Evolutionary conservation across 2,329 filamentous ascomycete genomes (phyloP), one percentile per base, ranked within the genome.

Genomic region (Colletotrichum magnum): DNA sequence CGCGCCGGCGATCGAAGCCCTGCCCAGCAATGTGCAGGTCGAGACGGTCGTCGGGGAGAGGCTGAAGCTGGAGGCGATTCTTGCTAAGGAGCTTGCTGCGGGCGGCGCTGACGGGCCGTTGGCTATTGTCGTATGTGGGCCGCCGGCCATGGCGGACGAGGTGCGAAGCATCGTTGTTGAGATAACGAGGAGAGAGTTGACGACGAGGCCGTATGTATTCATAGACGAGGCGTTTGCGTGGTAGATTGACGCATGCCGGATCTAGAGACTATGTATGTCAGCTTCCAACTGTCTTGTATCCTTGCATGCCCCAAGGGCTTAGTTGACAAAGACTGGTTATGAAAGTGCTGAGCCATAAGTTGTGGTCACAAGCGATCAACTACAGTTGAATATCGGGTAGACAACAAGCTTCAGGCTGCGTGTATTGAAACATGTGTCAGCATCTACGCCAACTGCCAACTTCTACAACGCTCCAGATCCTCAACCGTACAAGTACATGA

Each of bases 211-310:
- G 2, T 64, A 68, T 2, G 64, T 68, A 16, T 53, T 74, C 39
- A 63, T 73, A 3, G 73, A 73, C n/a, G 72, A 73, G 21, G 73
- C 69, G 1, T 74, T 74, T 52, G 52, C 58, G 3, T 74, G 72
- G 72, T 74, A 68, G 43, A 16, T 18, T 3, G 16, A 43, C 41
- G 13, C 16, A n/a, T n/a, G 32, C 7, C 2, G 10, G 32, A 2
- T 36, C 28, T 10, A 10, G 32, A 6, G 32, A 6, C 7, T 36
- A 10, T 12, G 32, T 10, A 36, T 7, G 9, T 10, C 32, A 6
- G 2, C 32, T 36, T 36, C 10, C 5, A 36, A 10, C 10, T 3
- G 7, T 36, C 9, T 36, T 36, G 6, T 10, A 7, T 6, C 32
- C 5, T 36, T 36, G 2, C 1, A 32, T 36, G 32, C 1, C 10